phyloP scores from a whole-genome alignment of 495 filamentous ascomycete genomes.

The Xylaria telfairii region DNA sequence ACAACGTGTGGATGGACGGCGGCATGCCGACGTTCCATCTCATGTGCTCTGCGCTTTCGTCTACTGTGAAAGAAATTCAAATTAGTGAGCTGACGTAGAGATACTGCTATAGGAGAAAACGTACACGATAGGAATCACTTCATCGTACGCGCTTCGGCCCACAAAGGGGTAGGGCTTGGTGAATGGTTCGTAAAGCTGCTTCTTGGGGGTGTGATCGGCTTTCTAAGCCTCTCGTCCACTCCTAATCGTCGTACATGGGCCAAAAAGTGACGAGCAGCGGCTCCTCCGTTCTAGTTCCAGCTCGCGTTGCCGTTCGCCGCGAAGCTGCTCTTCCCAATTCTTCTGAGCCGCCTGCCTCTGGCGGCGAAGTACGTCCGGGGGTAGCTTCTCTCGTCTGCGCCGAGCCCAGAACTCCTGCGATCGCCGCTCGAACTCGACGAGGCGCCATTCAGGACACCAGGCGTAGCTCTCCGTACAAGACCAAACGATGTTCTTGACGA shows the following conservation, averaged over 20 bases:
- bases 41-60: not conserved
- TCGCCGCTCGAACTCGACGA: not conserved
- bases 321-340: not conserved
- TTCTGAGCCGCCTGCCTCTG: not conserved
- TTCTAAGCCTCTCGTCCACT: not conserved
- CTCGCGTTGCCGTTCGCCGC: not conserved
- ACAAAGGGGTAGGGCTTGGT: not conserved
- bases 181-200: not conserved
- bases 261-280: not conserved
- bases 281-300: not conserved
- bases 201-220: not conserved
- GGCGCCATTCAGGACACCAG: constrained; percentile 13
- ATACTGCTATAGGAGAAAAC: not conserved
- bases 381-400: not conserved
- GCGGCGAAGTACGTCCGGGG: not conserved
- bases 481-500: not conserved
- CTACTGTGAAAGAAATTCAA: not conserved
- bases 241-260: not conserved
- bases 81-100: not conserved
- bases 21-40: not conserved
- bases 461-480: not conserved
- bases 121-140: not conserved
- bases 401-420: not conserved
- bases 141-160: not conserved
- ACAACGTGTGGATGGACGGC: not conserved